These are phyloP conservation scores for Dendrobium chrysotoxum DNA, from an alignment of 106 monocot species.

Conservation along the genomic window DNA sequence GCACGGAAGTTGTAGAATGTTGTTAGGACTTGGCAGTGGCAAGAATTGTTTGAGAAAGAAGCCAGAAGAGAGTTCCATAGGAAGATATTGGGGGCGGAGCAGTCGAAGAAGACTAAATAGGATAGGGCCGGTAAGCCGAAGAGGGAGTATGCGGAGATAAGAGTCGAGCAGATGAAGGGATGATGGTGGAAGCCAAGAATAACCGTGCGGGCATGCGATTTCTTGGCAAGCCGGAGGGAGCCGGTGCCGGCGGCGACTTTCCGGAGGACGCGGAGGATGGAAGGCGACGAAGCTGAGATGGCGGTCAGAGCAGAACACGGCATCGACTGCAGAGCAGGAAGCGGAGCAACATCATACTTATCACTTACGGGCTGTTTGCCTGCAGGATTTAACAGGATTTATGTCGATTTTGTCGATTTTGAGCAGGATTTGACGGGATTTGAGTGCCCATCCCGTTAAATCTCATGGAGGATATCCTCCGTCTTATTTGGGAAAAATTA, in stretches of 20 bases:
- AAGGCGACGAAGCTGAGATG: neutral
- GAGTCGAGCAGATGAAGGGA: constrained; percentile 16
- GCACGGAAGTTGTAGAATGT: constrained; percentile 20
- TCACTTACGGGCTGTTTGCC: too few relatives aligned
- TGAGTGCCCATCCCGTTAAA: too few relatives aligned
- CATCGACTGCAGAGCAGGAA: too few relatives aligned
- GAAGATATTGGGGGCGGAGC: constrained; percentile 13
- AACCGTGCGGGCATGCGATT: constrained; percentile 19
- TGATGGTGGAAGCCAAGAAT: constrained; percentile 19
- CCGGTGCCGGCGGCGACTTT: neutral
- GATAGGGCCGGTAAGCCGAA: constrained; percentile 17
- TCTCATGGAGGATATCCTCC: too few relatives aligned
- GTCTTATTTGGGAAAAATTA: too few relatives aligned
- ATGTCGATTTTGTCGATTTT: too few relatives aligned
- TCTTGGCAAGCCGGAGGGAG: constrained; percentile 13
- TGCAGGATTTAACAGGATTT: too few relatives aligned
- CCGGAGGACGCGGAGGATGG: constrained; percentile 12
- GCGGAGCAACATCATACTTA: too few relatives aligned
- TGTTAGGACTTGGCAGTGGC: constrained; percentile 20
- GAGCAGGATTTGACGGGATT: too few relatives aligned
- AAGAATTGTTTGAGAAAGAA: constrained; percentile 22
- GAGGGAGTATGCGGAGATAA: constrained; percentile 44
- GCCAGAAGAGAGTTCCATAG: constrained; percentile 53
- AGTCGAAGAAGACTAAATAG: constrained; percentile 26
- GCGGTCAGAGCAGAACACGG: neutral